phyloP scores from a whole-genome alignment of 345 rosid genomes.

The Dimocarpus longan region DNA sequence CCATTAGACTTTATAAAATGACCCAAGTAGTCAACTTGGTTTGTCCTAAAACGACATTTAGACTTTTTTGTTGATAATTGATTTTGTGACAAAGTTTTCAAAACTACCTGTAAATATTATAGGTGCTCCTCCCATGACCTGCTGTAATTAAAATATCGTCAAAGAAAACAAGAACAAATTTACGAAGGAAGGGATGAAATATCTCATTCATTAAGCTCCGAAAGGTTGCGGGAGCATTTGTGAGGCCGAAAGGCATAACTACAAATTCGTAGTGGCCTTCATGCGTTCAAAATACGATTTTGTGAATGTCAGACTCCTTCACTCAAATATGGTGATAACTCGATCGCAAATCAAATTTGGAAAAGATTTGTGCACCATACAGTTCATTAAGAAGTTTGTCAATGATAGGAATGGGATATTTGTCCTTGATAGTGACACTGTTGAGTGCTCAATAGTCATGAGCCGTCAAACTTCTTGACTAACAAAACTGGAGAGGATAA shows the following conservation, averaged over 20 bases:
- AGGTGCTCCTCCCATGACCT: background rate
- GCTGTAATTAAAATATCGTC: background rate
- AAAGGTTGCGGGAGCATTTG: too few relatives aligned
- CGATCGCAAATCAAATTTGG: background rate
- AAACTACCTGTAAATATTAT: background rate
- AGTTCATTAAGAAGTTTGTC: background rate
- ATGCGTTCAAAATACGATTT: background rate
- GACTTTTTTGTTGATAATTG: too few relatives aligned
- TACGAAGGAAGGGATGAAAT: too few relatives aligned
- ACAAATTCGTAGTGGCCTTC: too few relatives aligned
- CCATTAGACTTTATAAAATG: too few relatives aligned
- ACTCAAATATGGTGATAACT: background rate
- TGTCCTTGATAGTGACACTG: background rate
- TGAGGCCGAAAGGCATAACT: too few relatives aligned
- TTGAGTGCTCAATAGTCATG: background rate
- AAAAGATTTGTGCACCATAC: background rate
- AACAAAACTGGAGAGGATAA: background rate
- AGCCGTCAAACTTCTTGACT: background rate
- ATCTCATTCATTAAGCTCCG: too few relatives aligned
- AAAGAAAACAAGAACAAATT: background rate
- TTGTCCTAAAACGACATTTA: too few relatives aligned
- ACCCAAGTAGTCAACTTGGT: too few relatives aligned
- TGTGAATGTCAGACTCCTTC: too few relatives aligned
- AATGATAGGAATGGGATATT: background rate
- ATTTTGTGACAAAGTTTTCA: too few relatives aligned